phyloP scores from a whole-genome alignment of 2,329 filamentous ascomycete species.

The Lecanicillium sp. region DNA sequence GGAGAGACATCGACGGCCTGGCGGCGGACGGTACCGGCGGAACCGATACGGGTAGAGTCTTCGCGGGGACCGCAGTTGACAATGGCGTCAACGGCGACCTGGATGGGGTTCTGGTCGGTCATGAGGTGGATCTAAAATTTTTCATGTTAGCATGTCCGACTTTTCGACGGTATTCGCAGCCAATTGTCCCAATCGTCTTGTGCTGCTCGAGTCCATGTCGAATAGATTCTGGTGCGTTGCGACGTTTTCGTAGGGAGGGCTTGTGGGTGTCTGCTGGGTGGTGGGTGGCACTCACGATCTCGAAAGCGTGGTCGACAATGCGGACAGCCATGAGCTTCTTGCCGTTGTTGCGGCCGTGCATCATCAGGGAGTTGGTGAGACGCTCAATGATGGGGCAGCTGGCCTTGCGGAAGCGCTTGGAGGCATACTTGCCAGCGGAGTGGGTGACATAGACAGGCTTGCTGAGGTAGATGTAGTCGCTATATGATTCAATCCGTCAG shows the following conservation, averaged over 20 bases:
- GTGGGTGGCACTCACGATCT: constrained; percentile 72
- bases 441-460: constrained; percentile 98
- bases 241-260: background rate
- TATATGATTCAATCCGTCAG: constrained; percentile 40
- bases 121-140: constrained; percentile 88
- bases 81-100: constrained; percentile 98
- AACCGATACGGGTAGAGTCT: constrained; percentile 99
- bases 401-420: constrained; percentile 99
- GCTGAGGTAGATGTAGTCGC: constrained; percentile 99
- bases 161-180: constrained; percentile 8
- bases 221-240: background rate
- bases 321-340: constrained; percentile 99
- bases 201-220: too few species aligned
- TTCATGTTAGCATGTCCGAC: constrained; percentile 23
- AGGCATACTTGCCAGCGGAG: constrained; percentile 96
- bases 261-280: background rate
- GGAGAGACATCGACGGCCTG: constrained; percentile 99
- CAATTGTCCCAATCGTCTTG: background rate
- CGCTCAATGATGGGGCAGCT: constrained; percentile 99
- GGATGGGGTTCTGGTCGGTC: constrained; percentile 99
- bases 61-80: constrained; percentile 99
- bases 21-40: constrained; percentile 98
- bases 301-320: constrained; percentile 97
- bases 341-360: constrained; percentile 99
- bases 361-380: constrained; percentile 99